phyloP scores from a whole-genome alignment of 2,329 filamentous ascomycete species.

The Alternaria brassicae region DNA sequence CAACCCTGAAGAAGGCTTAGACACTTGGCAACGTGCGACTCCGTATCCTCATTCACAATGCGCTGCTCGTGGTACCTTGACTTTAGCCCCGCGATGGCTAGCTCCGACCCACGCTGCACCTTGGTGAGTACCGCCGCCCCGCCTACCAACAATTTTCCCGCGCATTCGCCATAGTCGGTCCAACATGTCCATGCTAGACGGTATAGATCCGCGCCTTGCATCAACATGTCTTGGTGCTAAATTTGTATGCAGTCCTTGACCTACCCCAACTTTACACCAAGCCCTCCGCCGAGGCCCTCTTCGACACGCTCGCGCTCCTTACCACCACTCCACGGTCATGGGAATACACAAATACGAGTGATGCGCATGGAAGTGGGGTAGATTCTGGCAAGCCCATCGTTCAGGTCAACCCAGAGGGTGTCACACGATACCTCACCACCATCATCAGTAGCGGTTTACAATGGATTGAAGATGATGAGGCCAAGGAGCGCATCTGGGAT shows the following conservation, averaged over 20 bases:
- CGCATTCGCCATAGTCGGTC: conserved; percentile 8
- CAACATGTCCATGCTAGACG: conserved; percentile 39
- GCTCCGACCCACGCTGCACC: conserved; percentile 28
- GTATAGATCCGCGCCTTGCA: conserved; percentile 22
- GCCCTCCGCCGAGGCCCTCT: conserved; percentile 70
- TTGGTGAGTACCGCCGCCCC: conserved; percentile 17
- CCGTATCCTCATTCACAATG: neutral
- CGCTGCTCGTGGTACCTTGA: neutral
- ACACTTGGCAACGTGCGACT: conserved; percentile 5
- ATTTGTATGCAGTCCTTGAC: conserved; percentile 64
- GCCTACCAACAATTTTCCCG: conserved; percentile 13
- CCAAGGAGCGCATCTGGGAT: conserved; percentile 76
- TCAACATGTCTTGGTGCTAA: conserved; percentile 18
- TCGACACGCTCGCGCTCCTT: conserved; percentile 71
- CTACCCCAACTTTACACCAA: conserved; percentile 84
- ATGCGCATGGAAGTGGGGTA: conserved; percentile 6
- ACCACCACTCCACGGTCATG: conserved; percentile 72
- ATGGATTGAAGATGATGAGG: conserved; percentile 73
- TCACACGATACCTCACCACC: conserved; percentile 71
- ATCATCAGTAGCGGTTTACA: conserved; percentile 71
- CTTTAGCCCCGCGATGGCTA: conserved; percentile 8
- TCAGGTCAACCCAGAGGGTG: conserved; percentile 57
- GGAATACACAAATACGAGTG: conserved; percentile 56
- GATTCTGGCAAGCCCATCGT: neutral
- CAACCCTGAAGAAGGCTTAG: conserved; percentile 63